Evolutionary conservation across 1,284 basidiomycete genomes (phyloP), one percentile per base, ranked within the genome.

Genomic region (Puccinia coronata): DNA sequence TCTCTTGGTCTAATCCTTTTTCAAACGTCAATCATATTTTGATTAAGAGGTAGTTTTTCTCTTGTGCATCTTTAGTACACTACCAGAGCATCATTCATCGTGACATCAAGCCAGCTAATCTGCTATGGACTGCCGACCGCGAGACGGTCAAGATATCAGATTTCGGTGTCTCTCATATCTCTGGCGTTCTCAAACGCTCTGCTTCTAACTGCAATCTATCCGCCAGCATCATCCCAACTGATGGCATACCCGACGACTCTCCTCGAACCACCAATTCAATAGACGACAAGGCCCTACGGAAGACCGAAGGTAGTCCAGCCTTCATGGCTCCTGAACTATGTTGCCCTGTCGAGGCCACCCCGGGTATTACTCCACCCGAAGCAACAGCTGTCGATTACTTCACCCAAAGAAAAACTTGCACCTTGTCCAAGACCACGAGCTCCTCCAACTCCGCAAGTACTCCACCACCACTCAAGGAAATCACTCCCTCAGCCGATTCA

Each of bases 11-110:
- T n/a, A n/a, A 34, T 25, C 28, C 8, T 11, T 59, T 57, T 75
- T 81, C 55, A 65, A 28, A 49, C 76, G 23, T 74, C 55, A 43
- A 63, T 47, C 74, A 81, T 57, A 9, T 69, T 78, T 57, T 80
- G 78, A 28, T 59, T 43, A 2, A 31, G 41, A 8, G 55, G 41
- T 69, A n/a, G 25, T 16, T 72, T 8, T 28, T 23, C n/a, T 0
- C 16, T 31, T 57, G 8, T 57, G n/a, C 36, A 34, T 31, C 23
- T 82, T 4, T 84, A 96, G 94, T 99, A 8, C 96, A 99, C 86
- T 91, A 93, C 84, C 94, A 98, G 85, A 96, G 96, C 51, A 98
- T 99, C 87, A 98, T 99, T 75, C 97, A 99, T 87, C 93, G 97
- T 81, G 97, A 99, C 87, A 98, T 99, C 88, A 99, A 99, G 87